These are phyloP conservation scores for Arthrobotrys pseudoclavata DNA, from an alignment of 2,329 filamentous ascomycete species.

Conservation along the genomic window DNA sequence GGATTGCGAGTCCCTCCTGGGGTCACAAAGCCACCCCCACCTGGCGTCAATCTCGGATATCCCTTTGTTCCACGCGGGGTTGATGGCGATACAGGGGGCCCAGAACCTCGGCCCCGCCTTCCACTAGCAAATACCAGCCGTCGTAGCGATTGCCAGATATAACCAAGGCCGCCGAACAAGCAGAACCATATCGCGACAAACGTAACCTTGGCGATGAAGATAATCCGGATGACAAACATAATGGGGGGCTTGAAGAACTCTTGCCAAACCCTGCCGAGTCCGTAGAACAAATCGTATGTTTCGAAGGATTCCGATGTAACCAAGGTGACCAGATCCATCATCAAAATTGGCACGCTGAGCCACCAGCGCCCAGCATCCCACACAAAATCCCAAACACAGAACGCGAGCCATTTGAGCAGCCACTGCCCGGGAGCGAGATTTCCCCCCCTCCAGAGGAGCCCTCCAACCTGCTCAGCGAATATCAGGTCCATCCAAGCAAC, in stretches of 20 bases:
- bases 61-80: neutral
- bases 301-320: neutral
- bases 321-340: neutral
- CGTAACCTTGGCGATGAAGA: neutral
- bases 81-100: neutral
- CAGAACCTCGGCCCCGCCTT: no score
- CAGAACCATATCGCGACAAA: neutral
- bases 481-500: neutral
- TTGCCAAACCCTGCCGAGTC: neutral
- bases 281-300: neutral
- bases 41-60: neutral
- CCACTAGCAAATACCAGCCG: neutral
- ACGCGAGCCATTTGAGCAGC: neutral
- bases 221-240: neutral
- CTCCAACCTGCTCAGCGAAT: neutral
- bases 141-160: neutral
- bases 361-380: neutral
- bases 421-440: neutral
- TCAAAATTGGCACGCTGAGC: neutral
- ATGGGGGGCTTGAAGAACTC: constrained; percentile 29
- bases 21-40: neutral
- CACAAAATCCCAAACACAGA: neutral
- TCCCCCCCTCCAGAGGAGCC: neutral
- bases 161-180: neutral
- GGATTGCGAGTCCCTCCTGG: constrained; percentile 19